Evolutionary conservation across 306 rosid genomes (phyloP).

Genomic region (Inga laurina): DNA sequence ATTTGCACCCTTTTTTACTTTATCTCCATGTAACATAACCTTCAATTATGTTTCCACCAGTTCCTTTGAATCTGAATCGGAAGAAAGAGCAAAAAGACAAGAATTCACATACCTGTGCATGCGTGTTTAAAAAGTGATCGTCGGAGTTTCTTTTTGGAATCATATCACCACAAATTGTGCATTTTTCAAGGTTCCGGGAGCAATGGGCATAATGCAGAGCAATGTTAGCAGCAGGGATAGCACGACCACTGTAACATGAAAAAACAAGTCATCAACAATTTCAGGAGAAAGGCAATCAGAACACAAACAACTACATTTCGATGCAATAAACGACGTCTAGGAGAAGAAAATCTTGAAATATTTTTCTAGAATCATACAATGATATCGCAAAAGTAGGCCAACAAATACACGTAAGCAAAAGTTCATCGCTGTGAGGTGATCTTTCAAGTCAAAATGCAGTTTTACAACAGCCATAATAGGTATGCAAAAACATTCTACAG

Average conservation of each 20-base stretch:
- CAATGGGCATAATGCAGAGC: constrained; percentile 91
- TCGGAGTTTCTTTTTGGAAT: constrained; percentile 67
- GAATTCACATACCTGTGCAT: constrained; percentile 54
- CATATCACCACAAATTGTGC: constrained; percentile 90
- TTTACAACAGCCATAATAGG: neutral
- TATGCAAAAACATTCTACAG: neutral
- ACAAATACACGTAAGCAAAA: neutral
- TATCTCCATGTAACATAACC: constrained; percentile 11
- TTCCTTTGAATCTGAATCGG: neutral
- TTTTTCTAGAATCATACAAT: neutral
- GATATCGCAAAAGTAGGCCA: neutral
- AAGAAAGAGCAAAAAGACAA: neutral
- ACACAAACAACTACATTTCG: neutral
- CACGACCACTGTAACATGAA: constrained; percentile 64
- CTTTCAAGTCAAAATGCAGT: neutral
- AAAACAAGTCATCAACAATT: constrained; percentile 34
- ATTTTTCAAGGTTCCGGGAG: constrained; percentile 78
- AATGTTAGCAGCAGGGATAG: constrained; percentile 75
- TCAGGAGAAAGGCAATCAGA: neutral
- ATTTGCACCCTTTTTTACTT: neutral
- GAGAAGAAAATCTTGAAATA: neutral
- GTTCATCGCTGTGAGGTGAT: neutral
- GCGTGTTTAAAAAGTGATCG: constrained; percentile 78
- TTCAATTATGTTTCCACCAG: constrained; percentile 1
- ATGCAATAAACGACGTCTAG: constrained; percentile 21